Evolutionary conservation across 139 green algal species (phyloP).

Genomic region (Tetradesmus lagerheimii): DNA sequence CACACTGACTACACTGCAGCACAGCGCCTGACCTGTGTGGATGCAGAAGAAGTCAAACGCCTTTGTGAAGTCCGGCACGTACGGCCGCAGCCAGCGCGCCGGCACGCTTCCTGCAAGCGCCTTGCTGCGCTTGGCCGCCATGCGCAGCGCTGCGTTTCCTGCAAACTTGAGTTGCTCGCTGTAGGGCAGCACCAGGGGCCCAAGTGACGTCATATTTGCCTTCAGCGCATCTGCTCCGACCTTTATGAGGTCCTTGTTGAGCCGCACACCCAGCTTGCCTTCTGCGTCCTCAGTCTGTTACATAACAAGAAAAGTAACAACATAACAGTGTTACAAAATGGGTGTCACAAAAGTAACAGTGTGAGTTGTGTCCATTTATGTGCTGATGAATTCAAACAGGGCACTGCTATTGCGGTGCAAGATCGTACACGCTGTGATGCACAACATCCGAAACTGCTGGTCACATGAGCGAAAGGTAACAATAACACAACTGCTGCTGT

Average conservation of each 20-base stretch:
- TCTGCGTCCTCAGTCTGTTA: constrained; percentile 82
- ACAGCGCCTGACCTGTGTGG: constrained; percentile 59
- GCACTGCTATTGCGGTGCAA: too few species aligned
- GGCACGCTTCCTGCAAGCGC: constrained; percentile 17
- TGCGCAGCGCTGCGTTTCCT: constrained; percentile 50
- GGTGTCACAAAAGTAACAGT: background rate
- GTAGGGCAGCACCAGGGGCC: constrained; percentile 67
- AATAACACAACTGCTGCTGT: background rate
- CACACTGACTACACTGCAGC: too few species aligned
- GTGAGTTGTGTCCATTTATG: too few species aligned
- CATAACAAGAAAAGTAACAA: background rate
- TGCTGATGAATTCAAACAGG: too few species aligned
- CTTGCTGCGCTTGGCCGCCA: constrained; percentile 50
- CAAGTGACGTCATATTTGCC: constrained; percentile 73
- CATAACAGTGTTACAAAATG: background rate
- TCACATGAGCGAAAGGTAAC: too few species aligned
- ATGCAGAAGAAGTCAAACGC: constrained; percentile 83
- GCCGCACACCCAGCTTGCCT: constrained; percentile 68
- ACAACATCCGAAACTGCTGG: too few species aligned
- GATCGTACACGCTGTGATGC: too few species aligned
- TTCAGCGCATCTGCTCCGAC: constrained; percentile 68
- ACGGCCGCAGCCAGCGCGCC: constrained; percentile 67
- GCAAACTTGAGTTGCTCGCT: constrained; percentile 70
- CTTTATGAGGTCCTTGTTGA: constrained; percentile 59
- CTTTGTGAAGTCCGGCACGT: constrained; percentile 74